These are phyloP conservation scores for Neobulgaria alba DNA, from an alignment of 2,329 filamentous ascomycete genomes.

Conservation along the genomic window DNA sequence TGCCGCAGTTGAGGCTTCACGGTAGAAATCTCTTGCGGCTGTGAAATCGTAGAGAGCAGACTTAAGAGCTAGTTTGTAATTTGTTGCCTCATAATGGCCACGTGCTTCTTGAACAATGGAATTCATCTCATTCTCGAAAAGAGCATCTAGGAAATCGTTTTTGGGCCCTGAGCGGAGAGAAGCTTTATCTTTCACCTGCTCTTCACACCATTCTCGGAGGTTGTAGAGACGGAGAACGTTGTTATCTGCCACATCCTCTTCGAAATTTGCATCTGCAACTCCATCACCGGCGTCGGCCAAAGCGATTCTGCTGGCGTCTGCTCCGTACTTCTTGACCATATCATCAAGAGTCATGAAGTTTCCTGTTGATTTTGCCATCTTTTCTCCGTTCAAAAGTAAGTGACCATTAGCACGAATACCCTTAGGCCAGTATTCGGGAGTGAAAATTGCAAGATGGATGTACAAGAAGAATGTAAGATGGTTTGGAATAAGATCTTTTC, in stretches of 20 bases:
- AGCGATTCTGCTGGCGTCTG: constrained; percentile 83
- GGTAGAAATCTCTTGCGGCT: constrained; percentile 82
- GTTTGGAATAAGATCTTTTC: constrained; percentile 89
- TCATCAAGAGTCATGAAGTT: constrained; percentile 93
- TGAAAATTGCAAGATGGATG: constrained; percentile 84
- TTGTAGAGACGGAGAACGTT: constrained; percentile 78
- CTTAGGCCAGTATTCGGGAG: constrained; percentile 78
- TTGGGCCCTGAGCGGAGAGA: constrained; percentile 68
- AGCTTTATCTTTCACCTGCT: constrained; percentile 62
- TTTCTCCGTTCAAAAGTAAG: constrained; percentile 88
- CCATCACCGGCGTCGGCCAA: constrained; percentile 92
- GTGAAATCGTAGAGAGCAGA: constrained; percentile 84
- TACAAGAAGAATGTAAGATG: constrained; percentile 96
- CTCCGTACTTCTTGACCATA: constrained; percentile 83
- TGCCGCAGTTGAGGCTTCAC: constrained; percentile 67
- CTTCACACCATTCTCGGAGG: constrained; percentile 87
- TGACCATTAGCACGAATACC: constrained; percentile 87
- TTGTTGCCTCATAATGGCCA: constrained; percentile 68
- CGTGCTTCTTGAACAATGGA: constrained; percentile 68
- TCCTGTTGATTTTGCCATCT: constrained; percentile 97
- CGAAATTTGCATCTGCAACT: constrained; percentile 94
- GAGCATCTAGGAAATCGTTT: constrained; percentile 72
- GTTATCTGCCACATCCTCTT: constrained; percentile 87
- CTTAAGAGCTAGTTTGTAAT: constrained; percentile 83
- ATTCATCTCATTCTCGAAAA: constrained; percentile 94